Conservation (phyloP, 305 asterid species). For the Fraxinus baroniana region DNA sequence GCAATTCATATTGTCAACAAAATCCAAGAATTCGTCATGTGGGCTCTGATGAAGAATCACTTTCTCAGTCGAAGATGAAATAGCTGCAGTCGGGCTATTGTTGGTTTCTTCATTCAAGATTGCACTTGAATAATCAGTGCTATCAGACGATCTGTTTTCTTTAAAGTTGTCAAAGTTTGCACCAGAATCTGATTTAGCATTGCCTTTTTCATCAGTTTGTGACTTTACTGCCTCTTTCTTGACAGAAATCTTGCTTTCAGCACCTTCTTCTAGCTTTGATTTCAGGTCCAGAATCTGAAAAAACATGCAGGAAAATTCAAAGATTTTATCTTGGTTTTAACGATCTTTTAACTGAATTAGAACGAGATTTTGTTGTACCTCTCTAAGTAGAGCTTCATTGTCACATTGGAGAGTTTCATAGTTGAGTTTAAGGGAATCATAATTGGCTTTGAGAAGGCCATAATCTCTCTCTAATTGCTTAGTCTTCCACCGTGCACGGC, state of each 20-base stretch:
- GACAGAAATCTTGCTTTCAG: conserved; percentile 34
- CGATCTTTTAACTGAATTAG: too few species aligned
- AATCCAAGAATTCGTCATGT: conserved; percentile 32
- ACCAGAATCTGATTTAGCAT: conserved; percentile 17
- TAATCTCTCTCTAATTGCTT: conserved; percentile 87
- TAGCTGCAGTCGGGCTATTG: conserved; percentile 42
- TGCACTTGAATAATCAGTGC: conserved; percentile 68
- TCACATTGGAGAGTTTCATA: conserved; percentile 53
- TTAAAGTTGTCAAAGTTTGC: conserved; percentile 32
- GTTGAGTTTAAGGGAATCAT: conserved; percentile 57
- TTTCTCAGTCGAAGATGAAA: conserved; percentile 33
- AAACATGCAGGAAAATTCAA: neutral
- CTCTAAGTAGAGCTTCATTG: conserved; percentile 55
- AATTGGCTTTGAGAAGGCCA: conserved; percentile 63
- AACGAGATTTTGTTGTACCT: conserved; percentile 33
- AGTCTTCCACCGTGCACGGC: conserved; percentile 65
- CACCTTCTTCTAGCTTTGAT: conserved; percentile 43
- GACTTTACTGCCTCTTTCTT: conserved; percentile 56
- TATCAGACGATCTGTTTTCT: conserved; percentile 54
- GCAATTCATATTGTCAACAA: conserved; percentile 19
- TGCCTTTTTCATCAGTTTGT: conserved; percentile 30
- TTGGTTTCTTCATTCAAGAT: conserved; percentile 55
- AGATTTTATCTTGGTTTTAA: neutral
- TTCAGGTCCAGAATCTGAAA: conserved; percentile 56
- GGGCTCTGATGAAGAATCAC: conserved; percentile 31